A percentile compares a stretch with the other conserved stretches of the same genome.
Evolutionary conservation across 176 grass and related monocot species (phyloP).

Genomic region (Oryza brachyantha): DNA sequence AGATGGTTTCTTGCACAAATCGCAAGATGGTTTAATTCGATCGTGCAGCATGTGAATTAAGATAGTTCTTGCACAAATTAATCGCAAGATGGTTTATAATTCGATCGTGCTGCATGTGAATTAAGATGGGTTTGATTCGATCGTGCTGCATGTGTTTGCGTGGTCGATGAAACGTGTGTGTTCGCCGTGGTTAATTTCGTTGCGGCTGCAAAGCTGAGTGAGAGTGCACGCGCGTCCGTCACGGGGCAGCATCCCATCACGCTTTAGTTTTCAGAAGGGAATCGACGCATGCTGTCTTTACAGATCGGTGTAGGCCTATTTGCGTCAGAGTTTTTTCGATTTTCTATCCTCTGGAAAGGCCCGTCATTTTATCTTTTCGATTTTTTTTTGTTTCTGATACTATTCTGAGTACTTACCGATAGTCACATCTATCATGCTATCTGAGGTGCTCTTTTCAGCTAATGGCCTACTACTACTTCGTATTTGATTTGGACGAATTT

Average conservation of each 20-base stretch:
- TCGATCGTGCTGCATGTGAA: neutral
- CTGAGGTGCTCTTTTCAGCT: too few relatives aligned
- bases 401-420: too few relatives aligned
- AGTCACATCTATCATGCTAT: too few relatives aligned
- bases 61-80: neutral
- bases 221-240: neutral
- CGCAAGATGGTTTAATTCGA: neutral
- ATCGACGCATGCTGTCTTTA: slow-evolving; percentile 29
- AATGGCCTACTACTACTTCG: too few relatives aligned
- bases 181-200: neutral
- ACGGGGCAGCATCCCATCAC: neutral
- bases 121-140: neutral
- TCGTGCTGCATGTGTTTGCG: too few relatives aligned
- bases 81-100: too few relatives aligned
- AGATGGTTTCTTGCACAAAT: neutral
- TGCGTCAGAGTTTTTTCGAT: neutral
- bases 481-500: too few relatives aligned
- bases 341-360: neutral
- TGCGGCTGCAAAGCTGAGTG: neutral
- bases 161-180: neutral
- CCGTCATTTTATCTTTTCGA: neutral
- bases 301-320: slow-evolving; percentile 14
- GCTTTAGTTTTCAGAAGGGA: neutral
- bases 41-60: too few relatives aligned
- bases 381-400: too few relatives aligned